Base-by-base conservation (phyloP, 192 early-diverging fungal genomes). In the Podila epigama region DNA sequence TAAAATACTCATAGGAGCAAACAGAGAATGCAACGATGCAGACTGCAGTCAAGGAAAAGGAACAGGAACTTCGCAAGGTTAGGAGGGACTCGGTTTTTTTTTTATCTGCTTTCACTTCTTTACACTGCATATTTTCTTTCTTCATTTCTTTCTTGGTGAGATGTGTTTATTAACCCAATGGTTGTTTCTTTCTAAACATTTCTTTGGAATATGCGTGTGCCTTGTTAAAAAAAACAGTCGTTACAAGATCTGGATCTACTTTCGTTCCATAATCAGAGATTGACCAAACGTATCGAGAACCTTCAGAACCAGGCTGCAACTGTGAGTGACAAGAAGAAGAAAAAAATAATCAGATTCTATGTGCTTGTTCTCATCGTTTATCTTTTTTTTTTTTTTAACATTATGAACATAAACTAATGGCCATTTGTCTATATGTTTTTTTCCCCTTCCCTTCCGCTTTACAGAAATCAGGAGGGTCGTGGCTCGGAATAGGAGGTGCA, bases 11-110 rank as follows among this genome's bases (percentile, higher is more conserved):
- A 16, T 54, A 89, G 87, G 87, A 89, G 75, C 84, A 84, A 85
- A 69, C 80, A 25, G 75, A 72, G 16, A 89, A 86, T 79, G 51
- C 63, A 13, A 29, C 69, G 3, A 69, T 89, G 15, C 84, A 87
- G 36, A 75, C 79, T 20, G 79, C 82, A 32, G 78, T 84, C 3
- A 89, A 89, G 53, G 81, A 84, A 32, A 87, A 86, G 62, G 87
- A 89, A 60, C 83, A 87, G 34, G 84, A 89, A 52, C 62, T 86
- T 32, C 69, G 87, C 67, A 83, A 84, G 65, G 87, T 89, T 57
- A 37, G 22, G 36, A 3, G 9, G 25, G n/a, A 35, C 42, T 2
- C 37, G 8, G 18, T 16, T 25, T 39, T 31, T 13, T 3, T 3
- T 58, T 58, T 55, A 39, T 51, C n/a, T n/a, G n/a, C 51, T 53